phyloP scores from a whole-genome alignment of 345 rosid genomes.

The Hirschfeldia incana region DNA sequence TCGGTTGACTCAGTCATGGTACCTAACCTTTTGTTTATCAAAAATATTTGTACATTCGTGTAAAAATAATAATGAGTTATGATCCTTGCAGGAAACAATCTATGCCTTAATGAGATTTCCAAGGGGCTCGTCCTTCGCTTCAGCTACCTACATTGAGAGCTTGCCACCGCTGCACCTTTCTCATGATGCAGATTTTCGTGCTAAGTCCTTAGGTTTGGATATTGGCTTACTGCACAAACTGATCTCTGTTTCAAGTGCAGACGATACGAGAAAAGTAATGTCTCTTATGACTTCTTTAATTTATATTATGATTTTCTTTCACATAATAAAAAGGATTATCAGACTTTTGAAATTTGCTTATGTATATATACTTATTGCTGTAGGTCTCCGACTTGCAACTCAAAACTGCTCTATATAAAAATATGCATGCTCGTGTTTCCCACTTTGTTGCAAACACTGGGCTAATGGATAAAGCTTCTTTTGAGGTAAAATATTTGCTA shows the following conservation, averaged over 20 bases:
- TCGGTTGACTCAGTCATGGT: constrained; percentile 64
- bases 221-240: constrained; percentile 63
- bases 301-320: constrained; percentile 1
- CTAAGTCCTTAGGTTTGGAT: constrained; percentile 48
- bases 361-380: constrained; percentile 26
- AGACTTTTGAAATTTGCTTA: neutral
- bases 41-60: constrained; percentile 8
- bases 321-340: constrained; percentile 2
- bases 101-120: constrained; percentile 85
- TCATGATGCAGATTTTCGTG: constrained; percentile 41
- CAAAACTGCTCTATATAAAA: constrained; percentile 56
- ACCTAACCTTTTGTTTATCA: constrained; percentile 24
- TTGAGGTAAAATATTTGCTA: constrained; percentile 49
- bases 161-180: constrained; percentile 44
- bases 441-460: constrained; percentile 58
- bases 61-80: constrained; percentile 24
- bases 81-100: constrained; percentile 60
- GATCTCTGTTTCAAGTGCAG: constrained; percentile 49
- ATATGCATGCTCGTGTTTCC: constrained; percentile 63
- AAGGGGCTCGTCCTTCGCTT: constrained; percentile 41
- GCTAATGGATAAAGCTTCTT: constrained; percentile 62
- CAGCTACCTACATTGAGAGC: constrained; percentile 35
- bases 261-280: constrained; percentile 47
- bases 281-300: constrained; percentile 26
- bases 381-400: constrained; percentile 58